phyloP scores from a whole-genome alignment of 805 yeast species.

The Saccharomyces eubayanus region DNA sequence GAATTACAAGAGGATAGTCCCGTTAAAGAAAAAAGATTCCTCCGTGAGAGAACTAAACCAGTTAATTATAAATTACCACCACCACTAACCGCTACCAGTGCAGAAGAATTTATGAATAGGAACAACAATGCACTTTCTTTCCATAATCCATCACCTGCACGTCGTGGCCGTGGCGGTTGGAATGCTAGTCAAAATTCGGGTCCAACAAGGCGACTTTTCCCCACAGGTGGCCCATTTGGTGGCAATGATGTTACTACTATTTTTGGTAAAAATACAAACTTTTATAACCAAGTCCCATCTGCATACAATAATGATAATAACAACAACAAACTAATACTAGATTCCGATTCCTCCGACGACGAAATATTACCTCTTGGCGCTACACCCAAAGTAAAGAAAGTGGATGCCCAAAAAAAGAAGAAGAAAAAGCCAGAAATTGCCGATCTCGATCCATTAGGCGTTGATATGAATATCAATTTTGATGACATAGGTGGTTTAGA shows the following conservation, averaged over 20 bases:
- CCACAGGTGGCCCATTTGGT: constrained; percentile 96
- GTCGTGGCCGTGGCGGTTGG: constrained; percentile 33
- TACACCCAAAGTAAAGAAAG: constrained; percentile 30
- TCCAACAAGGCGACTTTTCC: constrained; percentile 64
- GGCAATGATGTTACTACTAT: constrained; percentile 86
- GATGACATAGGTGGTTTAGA: constrained; percentile 86
- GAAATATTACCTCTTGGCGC: constrained; percentile 45
- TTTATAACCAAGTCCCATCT: constrained; percentile 19
- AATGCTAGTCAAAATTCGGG: constrained; percentile 37
- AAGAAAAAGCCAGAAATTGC: constrained; percentile 55
- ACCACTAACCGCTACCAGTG: constrained; percentile 43
- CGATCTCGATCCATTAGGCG: constrained; percentile 89
- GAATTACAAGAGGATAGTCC: constrained; percentile 58
- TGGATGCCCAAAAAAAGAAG: constrained; percentile 28
- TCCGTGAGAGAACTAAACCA: constrained; percentile 62
- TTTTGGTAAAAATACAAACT: constrained; percentile 57
- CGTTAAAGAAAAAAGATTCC: constrained; percentile 41
- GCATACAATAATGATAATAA: constrained; percentile 16
- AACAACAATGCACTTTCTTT: constrained; percentile 11
- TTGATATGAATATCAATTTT: constrained; percentile 77
- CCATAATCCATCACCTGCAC: constrained; percentile 23
- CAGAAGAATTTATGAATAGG: constrained; percentile 27
- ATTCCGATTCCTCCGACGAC: constrained; percentile 58
- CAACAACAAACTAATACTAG: constrained; percentile 30
- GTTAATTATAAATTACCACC: constrained; percentile 81